These are phyloP conservation scores for Pythium sukuiense DNA, from an alignment of 352 stramenopile species.

Conservation along the genomic window DNA sequence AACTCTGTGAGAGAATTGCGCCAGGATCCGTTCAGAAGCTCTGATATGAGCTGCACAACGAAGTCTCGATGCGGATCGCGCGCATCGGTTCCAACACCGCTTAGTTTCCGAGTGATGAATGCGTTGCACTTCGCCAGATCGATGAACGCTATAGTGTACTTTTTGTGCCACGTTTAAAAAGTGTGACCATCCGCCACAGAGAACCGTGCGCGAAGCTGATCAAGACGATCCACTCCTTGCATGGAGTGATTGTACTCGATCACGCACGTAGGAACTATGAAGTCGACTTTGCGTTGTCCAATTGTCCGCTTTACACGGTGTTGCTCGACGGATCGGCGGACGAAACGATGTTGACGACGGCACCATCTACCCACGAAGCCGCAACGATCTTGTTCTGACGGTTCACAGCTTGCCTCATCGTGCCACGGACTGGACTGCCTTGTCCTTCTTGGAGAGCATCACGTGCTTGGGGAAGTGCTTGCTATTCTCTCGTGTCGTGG, in stretches of 20 bases:
- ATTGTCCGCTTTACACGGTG: too few relatives aligned
- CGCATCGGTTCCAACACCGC: too few relatives aligned
- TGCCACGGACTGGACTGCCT: constrained; percentile 13
- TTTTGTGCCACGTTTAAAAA: too few relatives aligned
- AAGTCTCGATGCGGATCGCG: too few relatives aligned
- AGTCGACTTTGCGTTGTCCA: not conserved
- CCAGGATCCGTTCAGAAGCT: too few relatives aligned
- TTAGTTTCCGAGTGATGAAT: too few relatives aligned
- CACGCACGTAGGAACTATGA: constrained; percentile 18
- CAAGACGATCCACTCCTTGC: constrained; percentile 33
- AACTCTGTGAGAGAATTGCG: too few relatives aligned
- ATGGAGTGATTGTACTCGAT: constrained; percentile 34
- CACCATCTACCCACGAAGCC: constrained; percentile 32
- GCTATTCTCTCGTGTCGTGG: constrained; percentile 22
- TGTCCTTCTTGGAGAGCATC: constrained; percentile 12
- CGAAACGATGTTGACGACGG: constrained; percentile 29
- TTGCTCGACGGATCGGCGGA: constrained; percentile 26
- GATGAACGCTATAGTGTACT: constrained; percentile 12
- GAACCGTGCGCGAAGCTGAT: constrained; percentile 37
- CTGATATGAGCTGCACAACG: too few relatives aligned
- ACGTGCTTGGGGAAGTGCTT: constrained; percentile 27
- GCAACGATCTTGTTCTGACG: constrained; percentile 18
- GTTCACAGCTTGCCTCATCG: constrained; percentile 3
- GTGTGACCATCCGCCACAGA: constrained; percentile 29
- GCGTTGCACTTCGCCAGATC: too few relatives aligned